A percentile compares a stretch with the other conserved stretches of the same genome.
Conservation (phyloP, 2,329 filamentous ascomycete genomes). For the Ciborinia camelliae region DNA sequence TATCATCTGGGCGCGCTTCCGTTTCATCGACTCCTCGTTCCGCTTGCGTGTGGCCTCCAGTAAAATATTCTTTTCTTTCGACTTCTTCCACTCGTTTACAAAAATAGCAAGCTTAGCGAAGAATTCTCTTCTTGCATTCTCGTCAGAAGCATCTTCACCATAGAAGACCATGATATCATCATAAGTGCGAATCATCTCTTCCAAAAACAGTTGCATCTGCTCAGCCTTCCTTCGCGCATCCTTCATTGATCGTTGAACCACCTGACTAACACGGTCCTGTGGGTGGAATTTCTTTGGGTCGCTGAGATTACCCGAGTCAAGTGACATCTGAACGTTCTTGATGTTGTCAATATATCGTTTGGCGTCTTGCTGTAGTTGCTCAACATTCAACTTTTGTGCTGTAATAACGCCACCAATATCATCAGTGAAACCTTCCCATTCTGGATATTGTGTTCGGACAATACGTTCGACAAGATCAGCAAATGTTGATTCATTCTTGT, state of each 20-base stretch:
- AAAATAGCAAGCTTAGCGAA: constrained; percentile 91
- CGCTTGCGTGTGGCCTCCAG: constrained; percentile 79
- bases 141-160: constrained; percentile 87
- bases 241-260: constrained; percentile 94
- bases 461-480: constrained; percentile 95
- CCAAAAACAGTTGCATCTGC: constrained; percentile 88
- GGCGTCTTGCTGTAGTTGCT: constrained; percentile 82
- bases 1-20: constrained; percentile 72
- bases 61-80: constrained; percentile 82
- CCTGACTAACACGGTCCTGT: constrained; percentile 86
- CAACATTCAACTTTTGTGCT: constrained; percentile 89
- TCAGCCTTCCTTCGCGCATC: constrained; percentile 93
- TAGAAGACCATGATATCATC: constrained; percentile 97
- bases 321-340: constrained; percentile 84
- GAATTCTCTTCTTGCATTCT: constrained; percentile 91
- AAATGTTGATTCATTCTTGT: constrained; percentile 96
- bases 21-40: constrained; percentile 89
- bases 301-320: constrained; percentile 90
- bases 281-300: constrained; percentile 98
- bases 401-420: constrained; percentile 78
- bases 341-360: constrained; percentile 93
- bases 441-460: constrained; percentile 91
- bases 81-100: constrained; percentile 93
- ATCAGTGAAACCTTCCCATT: constrained; percentile 85
- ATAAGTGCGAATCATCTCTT: constrained; percentile 87